Conservation (phyloP, 192 early-diverging fungal genomes). For the Backusella macrospora region DNA sequence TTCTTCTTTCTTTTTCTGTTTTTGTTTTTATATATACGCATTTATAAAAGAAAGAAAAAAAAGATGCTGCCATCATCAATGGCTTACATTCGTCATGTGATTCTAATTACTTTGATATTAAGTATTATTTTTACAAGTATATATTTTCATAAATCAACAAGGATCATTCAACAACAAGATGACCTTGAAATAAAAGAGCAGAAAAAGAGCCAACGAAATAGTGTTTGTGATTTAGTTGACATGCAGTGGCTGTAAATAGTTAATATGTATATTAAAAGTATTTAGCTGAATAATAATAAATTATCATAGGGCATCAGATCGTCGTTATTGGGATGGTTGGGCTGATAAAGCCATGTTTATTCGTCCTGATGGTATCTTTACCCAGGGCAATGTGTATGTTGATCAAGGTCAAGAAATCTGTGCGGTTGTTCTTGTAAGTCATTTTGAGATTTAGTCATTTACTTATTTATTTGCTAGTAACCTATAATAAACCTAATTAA, state of each 20-base stretch:
- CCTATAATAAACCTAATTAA: background rate
- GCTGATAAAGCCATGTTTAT: slow-evolving; percentile 31
- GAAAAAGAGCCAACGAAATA: background rate
- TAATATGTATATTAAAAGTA: background rate
- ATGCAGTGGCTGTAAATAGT: slow-evolving; percentile 18
- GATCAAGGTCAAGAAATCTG: slow-evolving; percentile 23
- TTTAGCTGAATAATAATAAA: background rate
- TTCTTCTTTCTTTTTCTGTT: slow-evolving; percentile 8
- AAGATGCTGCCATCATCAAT: slow-evolving; percentile 13
- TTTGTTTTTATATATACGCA: background rate
- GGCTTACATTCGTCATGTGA: background rate
- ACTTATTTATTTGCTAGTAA: background rate
- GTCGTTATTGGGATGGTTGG: slow-evolving; percentile 34
- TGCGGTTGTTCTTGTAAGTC: slow-evolving; percentile 36
- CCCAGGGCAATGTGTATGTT: slow-evolving; percentile 19
- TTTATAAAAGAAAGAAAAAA: background rate
- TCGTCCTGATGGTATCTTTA: slow-evolving; percentile 25
- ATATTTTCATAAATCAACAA: slow-evolving; percentile 1
- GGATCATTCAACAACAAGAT: background rate
- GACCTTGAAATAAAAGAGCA: background rate
- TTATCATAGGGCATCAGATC: slow-evolving; percentile 20
- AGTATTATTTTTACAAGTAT: background rate
- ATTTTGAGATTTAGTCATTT: too few relatives aligned
- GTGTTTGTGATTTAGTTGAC: slow-evolving; percentile 10
- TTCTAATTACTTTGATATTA: background rate